These are phyloP conservation scores for Kodamaea hsintzibuensis DNA, from an alignment of 805 yeast genomes.

Conservation along the genomic window DNA sequence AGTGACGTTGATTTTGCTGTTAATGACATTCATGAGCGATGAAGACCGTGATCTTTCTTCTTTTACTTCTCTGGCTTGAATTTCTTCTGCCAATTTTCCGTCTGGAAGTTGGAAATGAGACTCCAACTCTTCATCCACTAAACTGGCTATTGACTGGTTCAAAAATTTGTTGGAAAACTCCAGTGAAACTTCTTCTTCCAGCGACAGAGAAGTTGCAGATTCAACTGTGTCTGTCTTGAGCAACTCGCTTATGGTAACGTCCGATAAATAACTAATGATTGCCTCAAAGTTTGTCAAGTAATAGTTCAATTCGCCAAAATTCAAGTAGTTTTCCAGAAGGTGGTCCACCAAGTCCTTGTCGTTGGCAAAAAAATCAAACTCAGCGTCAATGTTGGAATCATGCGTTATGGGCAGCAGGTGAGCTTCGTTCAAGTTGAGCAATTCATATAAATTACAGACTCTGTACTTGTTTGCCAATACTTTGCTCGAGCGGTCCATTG, in stretches of 20 bases:
- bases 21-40: conserved; percentile 39
- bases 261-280: conserved; percentile 36
- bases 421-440: conserved; percentile 28
- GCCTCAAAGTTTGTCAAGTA: conserved; percentile 47
- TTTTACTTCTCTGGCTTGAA: conserved; percentile 7
- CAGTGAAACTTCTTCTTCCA: conserved; percentile 8
- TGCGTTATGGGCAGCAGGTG: not conserved
- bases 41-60: conserved; percentile 36
- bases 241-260: conserved; percentile 35
- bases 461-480: conserved; percentile 16
- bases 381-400: not conserved
- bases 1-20: conserved; percentile 30
- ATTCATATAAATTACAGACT: conserved; percentile 27
- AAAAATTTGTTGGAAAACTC: conserved; percentile 10
- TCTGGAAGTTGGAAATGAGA: conserved; percentile 31
- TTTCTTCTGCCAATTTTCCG: conserved; percentile 20
- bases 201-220: conserved; percentile 7
- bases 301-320: conserved; percentile 39
- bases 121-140: conserved; percentile 32
- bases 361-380: conserved; percentile 26
- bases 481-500: conserved; percentile 15
- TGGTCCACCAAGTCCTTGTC: conserved; percentile 33
- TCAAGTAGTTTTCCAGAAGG: conserved; percentile 28
- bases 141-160: conserved; percentile 16
- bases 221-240: conserved; percentile 2